Conservation (phyloP, 148 eudicot species). For the Vaccinium macrocarpon region DNA sequence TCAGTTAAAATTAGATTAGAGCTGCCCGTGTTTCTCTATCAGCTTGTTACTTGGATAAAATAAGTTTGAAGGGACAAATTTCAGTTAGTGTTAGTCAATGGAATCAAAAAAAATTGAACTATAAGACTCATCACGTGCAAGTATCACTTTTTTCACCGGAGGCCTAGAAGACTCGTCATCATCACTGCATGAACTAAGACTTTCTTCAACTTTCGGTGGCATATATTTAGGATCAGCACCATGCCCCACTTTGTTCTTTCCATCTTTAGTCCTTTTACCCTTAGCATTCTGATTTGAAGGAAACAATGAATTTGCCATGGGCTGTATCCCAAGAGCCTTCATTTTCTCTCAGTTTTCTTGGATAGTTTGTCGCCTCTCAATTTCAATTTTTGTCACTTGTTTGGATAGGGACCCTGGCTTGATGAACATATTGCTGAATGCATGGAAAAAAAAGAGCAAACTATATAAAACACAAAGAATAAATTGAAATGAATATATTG, state of each 20-base stretch:
- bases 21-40: too few species aligned
- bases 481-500: too few species aligned
- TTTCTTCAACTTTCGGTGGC: too few species aligned
- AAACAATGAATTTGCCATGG: not conserved
- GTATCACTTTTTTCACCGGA: not conserved
- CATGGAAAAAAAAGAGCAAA: not conserved
- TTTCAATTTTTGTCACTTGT: not conserved
- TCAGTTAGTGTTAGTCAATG: too few species aligned
- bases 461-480: too few species aligned
- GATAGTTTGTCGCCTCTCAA: not conserved
- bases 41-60: not conserved
- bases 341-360: not conserved
- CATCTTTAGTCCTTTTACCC: not conserved
- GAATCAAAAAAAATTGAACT: too few species aligned
- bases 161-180: not conserved
- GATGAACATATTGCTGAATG: not conserved
- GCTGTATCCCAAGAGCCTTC: not conserved
- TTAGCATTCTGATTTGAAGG: not conserved
- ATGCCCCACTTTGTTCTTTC: not conserved
- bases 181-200: not conserved
- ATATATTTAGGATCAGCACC: too few species aligned
- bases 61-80: too few species aligned
- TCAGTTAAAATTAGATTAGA: too few species aligned
- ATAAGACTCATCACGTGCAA: too few species aligned
- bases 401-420: not conserved